Evolutionary conservation across 1,284 basidiomycete species (phyloP).

Genomic region (Phellinidium pouzarii): DNA sequence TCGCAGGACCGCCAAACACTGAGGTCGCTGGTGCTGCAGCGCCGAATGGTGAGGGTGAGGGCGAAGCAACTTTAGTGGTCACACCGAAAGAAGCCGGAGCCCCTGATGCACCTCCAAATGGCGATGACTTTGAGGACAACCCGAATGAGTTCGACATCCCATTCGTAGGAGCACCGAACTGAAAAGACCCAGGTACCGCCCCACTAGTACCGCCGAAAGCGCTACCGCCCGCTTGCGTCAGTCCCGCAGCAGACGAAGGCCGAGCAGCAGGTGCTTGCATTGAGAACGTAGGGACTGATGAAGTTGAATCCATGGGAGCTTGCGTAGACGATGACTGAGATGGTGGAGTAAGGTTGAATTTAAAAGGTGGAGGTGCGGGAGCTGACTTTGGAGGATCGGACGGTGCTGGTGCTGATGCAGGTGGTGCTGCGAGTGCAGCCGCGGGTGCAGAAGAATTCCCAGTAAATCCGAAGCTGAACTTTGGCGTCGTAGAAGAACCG

Average conservation of each 20-base stretch:
- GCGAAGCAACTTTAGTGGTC: background rate
- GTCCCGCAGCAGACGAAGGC: background rate
- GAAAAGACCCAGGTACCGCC: background rate
- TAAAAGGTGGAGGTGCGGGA: background rate
- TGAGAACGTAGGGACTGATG: constrained; percentile 1
- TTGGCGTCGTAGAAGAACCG: background rate
- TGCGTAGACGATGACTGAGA: background rate
- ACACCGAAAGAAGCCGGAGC: background rate
- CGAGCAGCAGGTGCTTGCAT: background rate
- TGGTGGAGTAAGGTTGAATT: background rate
- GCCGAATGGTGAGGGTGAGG: constrained; percentile 5
- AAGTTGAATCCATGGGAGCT: background rate
- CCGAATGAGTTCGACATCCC: background rate
- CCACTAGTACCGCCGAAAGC: background rate
- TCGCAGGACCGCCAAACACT: background rate
- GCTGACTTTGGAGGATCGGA: background rate
- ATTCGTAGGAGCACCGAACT: background rate
- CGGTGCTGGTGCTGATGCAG: background rate
- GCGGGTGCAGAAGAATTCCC: constrained; percentile 10
- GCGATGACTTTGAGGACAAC: background rate
- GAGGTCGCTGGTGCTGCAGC: background rate
- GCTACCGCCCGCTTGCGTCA: background rate
- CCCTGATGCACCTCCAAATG: constrained; percentile 1
- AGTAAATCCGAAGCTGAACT: constrained; percentile 12
- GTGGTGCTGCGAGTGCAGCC: background rate